A percentile compares a stretch with the other conserved stretches of the same genome.
Evolutionary conservation across 805 yeast species (phyloP).

Genomic region (Jamesozyma hellenica): DNA sequence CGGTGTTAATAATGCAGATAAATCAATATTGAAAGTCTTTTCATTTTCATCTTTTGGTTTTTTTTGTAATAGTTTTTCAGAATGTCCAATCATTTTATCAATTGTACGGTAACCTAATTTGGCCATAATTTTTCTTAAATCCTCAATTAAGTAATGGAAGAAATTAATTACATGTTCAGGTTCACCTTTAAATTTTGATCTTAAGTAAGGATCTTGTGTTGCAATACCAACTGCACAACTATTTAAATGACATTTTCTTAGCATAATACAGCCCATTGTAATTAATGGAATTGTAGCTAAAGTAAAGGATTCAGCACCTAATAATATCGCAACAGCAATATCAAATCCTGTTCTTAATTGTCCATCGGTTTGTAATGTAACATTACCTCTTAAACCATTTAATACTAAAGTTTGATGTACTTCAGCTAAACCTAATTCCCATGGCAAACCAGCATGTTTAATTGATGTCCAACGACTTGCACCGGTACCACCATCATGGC

Average conservation of each 20-base stretch:
- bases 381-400: constrained; percentile 93
- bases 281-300: constrained; percentile 95
- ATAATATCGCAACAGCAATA: constrained; percentile 85
- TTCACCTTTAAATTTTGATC: constrained; percentile 88
- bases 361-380: constrained; percentile 95
- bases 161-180: constrained; percentile 98
- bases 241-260: constrained; percentile 88
- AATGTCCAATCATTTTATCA: constrained; percentile 96
- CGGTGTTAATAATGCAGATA: constrained; percentile 90
- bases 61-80: constrained; percentile 79
- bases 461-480: constrained; percentile 97
- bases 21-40: constrained; percentile 72
- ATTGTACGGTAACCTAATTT: constrained; percentile 78
- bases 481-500: constrained; percentile 99
- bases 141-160: constrained; percentile 90
- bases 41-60: constrained; percentile 75
- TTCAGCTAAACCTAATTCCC: constrained; percentile 98
- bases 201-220: constrained; percentile 89
- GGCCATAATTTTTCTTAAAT: constrained; percentile 88
- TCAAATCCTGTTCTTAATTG: constrained; percentile 95
- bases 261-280: constrained; percentile 95
- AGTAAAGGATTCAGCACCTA: constrained; percentile 98
- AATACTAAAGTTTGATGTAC: constrained; percentile 94
- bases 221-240: constrained; percentile 98
- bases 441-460: constrained; percentile 94